A percentile compares a stretch with the other conserved stretches of the same genome.
phyloP scores from a whole-genome alignment of 2,329 filamentous ascomycete genomes.

The Penicillium sp. region DNA sequence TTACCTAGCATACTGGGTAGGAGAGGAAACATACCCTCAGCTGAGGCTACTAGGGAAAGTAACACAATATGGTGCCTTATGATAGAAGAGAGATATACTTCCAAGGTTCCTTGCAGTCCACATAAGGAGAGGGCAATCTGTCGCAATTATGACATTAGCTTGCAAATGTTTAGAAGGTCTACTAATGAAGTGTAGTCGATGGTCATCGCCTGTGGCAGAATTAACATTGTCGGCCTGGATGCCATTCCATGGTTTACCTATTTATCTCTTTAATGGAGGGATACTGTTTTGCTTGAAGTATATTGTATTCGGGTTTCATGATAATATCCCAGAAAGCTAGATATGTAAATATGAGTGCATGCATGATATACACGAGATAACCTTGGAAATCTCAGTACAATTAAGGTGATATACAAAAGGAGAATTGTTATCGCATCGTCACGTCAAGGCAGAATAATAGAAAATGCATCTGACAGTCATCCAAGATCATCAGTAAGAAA shows the following conservation, averaged over 20 bases:
- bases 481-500: constrained; percentile 14
- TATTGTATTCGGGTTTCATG: not conserved
- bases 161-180: not conserved
- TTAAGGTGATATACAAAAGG: constrained; percentile 10
- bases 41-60: no score
- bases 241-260: not conserved
- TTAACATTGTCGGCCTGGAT: not conserved
- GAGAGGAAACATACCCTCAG: no score
- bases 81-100: no score
- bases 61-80: no score
- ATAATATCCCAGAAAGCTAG: not conserved
- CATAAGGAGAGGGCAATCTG: not conserved
- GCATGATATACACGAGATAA: constrained; percentile 3
- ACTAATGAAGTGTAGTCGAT: not conserved
- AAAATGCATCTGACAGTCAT: constrained; percentile 12
- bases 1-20: no score
- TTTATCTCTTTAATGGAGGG: no score
- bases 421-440: constrained; percentile 5
- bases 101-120: not conserved
- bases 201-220: not conserved
- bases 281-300: not conserved
- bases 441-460: constrained; percentile 1
- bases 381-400: not conserved
- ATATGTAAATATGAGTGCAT: not conserved
- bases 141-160: not conserved